phyloP scores from a whole-genome alignment of 1,284 basidiomycete species.

The Flammula alnicola region DNA sequence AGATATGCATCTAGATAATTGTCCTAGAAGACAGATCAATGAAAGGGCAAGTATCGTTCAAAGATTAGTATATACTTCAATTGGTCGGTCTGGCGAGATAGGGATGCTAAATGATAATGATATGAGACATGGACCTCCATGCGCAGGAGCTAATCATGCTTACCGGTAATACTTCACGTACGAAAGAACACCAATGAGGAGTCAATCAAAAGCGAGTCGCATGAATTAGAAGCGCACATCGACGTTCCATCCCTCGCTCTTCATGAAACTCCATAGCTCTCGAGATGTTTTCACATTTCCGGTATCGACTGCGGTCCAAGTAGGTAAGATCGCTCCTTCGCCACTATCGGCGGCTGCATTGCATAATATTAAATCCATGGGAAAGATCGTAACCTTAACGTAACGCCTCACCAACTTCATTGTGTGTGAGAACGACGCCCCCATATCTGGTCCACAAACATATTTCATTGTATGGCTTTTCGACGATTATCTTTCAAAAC shows the following conservation, averaged over 20 bases:
- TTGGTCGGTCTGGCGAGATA: constrained; percentile 87
- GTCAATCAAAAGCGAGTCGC: constrained; percentile 2
- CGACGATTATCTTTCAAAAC: constrained; percentile 23
- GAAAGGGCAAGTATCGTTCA: not conserved
- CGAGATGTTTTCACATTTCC: constrained; percentile 86
- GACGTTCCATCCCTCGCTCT: constrained; percentile 86
- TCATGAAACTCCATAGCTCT: constrained; percentile 87
- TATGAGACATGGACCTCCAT: not conserved
- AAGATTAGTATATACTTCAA: constrained; percentile 53
- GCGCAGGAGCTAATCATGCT: constrained; percentile 2
- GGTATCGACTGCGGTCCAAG: constrained; percentile 93
- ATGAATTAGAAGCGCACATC: constrained; percentile 57
- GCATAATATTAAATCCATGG: constrained; percentile 4
- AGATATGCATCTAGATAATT: constrained; percentile 96
- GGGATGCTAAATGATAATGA: constrained; percentile 69
- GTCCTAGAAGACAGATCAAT: constrained; percentile 54
- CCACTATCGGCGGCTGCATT: constrained; percentile 67
- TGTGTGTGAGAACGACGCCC: constrained; percentile 92
- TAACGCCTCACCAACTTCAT: constrained; percentile 69
- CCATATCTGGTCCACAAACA: constrained; percentile 63
- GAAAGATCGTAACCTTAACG: not conserved
- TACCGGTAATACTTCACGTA: constrained; percentile 42
- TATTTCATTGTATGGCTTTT: constrained; percentile 11
- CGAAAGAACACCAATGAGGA: too few species aligned
- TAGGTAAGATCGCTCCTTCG: constrained; percentile 86